Conservation (phyloP, 2,329 filamentous ascomycete genomes). For the Colletotrichum incanum region DNA sequence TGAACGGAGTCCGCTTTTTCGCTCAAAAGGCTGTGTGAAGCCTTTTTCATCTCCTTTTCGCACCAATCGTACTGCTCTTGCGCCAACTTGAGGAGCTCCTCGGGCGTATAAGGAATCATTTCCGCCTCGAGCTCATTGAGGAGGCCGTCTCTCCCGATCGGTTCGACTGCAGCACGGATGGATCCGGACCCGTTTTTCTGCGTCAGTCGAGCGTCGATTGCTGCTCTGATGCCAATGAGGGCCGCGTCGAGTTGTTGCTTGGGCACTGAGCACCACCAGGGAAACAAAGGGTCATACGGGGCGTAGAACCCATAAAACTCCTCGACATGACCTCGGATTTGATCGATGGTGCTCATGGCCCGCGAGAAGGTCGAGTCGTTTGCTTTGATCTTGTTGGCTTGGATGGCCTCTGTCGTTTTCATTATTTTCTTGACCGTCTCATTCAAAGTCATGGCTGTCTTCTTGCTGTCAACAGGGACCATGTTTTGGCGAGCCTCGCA, state of each 20-base stretch:
- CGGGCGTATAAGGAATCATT: conserved; percentile 72
- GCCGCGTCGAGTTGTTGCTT: conserved; percentile 57
- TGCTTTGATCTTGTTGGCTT: conserved; percentile 49
- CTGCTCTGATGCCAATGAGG: conserved; percentile 53
- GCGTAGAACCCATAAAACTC: conserved; percentile 68
- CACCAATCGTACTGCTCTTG: conserved; percentile 70
- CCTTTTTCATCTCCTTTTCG: conserved; percentile 67
- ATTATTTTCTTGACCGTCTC: conserved; percentile 52
- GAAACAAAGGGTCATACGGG: conserved; percentile 70
- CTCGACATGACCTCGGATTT: conserved; percentile 58
- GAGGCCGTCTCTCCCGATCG: conserved; percentile 67
- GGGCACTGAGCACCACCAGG: conserved; percentile 69
- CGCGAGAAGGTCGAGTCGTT: conserved; percentile 40
- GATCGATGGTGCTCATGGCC: conserved; percentile 55
- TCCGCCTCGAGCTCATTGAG: conserved; percentile 68
- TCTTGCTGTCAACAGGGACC: conserved; percentile 58
- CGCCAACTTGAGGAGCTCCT: conserved; percentile 68
- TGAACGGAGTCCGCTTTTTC: neutral
- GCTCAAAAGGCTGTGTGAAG: conserved; percentile 62
- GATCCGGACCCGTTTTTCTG: conserved; percentile 30
- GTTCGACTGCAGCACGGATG: conserved; percentile 60
- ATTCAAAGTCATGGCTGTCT: conserved; percentile 60
- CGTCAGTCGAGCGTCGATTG: conserved; percentile 58
- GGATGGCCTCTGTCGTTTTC: conserved; percentile 54
- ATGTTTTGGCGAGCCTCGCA: conserved; percentile 65